Evolutionary conservation across 768 basidiomycete genomes (phyloP), one percentile per base, ranked within the genome.

Genomic region (Boletus rex-veris): DNA sequence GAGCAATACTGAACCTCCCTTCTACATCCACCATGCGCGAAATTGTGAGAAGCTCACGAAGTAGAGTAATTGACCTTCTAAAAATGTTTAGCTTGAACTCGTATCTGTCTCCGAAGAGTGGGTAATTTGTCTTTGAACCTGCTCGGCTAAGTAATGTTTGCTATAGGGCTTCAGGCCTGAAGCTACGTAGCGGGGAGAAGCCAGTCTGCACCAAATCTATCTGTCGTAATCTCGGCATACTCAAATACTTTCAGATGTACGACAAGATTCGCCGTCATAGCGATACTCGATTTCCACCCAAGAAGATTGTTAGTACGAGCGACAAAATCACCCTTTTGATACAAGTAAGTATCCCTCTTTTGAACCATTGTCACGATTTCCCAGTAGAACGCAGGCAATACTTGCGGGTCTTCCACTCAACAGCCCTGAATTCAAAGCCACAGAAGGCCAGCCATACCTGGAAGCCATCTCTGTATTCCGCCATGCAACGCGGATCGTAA

Each of bases 251-350:
- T 19, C 43, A 80, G 76, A 72, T 76, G 56, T 86, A 83, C 59
- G 90, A 90, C 64, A 85, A 80, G 62, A 75, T 93, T 41, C 77
- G 82, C 51, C 76, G 73, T 45, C 83, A 90, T 52, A 75, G 76
- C n/a, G 92, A 92, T 55, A 89, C 95, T 53, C 85, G 92, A 2
- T 97, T 83, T 67, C 77, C 82, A 41, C 68, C 88, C 5, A 84
- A 83, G 69, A 90, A 84, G 58, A 71, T 86, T 5, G 85, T 86
- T 42, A 84, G 79, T 57, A 78, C 85, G 0, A 69, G 76, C 4
- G 91, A 96, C 66, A 96, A 96, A 67, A 78, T 90, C 10, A 85
- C 90, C 66, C 65, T 95, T 7, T 73, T 93, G 39, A 82, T 92
- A 6, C 93, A 96, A 72, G 88, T 89, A 44, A 52, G 69, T 40